A percentile compares a stretch with the other conserved stretches of the same genome.
Conservation (phyloP, 2,329 filamentous ascomycete species). For the Myriangium duriaei region DNA sequence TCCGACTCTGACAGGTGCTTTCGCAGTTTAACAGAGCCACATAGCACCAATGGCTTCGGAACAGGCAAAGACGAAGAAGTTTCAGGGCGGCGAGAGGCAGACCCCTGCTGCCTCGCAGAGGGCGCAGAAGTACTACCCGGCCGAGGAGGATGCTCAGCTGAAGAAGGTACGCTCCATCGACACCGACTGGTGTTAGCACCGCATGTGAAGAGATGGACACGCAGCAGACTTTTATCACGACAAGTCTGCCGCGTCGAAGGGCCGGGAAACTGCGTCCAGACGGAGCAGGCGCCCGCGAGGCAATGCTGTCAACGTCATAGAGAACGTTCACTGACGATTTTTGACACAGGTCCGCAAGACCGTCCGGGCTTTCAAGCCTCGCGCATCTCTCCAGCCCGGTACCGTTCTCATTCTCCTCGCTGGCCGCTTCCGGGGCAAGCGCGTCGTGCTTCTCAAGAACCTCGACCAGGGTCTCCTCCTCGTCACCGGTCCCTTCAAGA, state of each 20-base stretch:
- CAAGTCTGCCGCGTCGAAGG: too few species aligned
- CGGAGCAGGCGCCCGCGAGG: too few species aligned
- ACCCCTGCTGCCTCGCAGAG: constrained; percentile 79
- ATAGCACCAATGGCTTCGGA: constrained; percentile 11
- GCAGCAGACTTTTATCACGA: too few species aligned
- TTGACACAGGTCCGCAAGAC: constrained; percentile 79
- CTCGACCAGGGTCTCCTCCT: constrained; percentile 96
- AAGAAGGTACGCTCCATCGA: constrained; percentile 72
- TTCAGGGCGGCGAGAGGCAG: constrained; percentile 90
- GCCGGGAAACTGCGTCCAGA: too few species aligned
- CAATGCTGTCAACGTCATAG: too few species aligned
- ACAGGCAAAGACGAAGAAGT: constrained; percentile 69
- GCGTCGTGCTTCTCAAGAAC: constrained; percentile 95
- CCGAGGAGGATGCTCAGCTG: constrained; percentile 74
- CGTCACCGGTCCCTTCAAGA: constrained; percentile 99
- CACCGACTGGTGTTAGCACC: neutral
- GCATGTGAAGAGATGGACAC: neutral
- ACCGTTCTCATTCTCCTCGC: constrained; percentile 97
- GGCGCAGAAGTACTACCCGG: constrained; percentile 98
- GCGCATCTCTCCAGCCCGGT: constrained; percentile 82
- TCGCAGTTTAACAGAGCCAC: constrained; percentile 2
- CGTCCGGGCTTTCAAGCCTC: constrained; percentile 73
- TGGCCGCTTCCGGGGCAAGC: constrained; percentile 99
- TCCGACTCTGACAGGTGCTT: neutral
- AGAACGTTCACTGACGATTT: constrained; percentile 2